Evolutionary conservation across 2,329 filamentous ascomycete genomes (phyloP), one percentile per base, ranked within the genome.

Genomic region (Aspergillus clavatus): DNA sequence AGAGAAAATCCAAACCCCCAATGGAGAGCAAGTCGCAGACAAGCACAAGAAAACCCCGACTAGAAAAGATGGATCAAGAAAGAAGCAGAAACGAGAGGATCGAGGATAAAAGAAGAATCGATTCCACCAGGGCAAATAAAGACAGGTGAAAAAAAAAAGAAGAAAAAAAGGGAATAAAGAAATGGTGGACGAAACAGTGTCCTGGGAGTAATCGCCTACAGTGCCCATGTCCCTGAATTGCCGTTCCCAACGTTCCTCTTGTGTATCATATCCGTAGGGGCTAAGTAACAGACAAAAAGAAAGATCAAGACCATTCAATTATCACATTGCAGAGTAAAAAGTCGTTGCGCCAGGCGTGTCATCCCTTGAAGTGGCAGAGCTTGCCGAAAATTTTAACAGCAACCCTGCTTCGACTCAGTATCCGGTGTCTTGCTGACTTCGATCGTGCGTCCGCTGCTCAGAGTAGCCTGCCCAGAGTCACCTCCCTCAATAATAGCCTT

Each of bases 401-500:
- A 71, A 56, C 68, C 68, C 53, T 61, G 58, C 79, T 94, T 91
- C 62, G 81, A 78, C 59, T 87, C 80, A 62, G 88, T 80, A 59
- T 93, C 87, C 57, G 86, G 82, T 41, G 88, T 82, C 73, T 91
- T 89, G 79, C 82, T 91, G 62, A 95, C 85, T 55, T 89, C 85
- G 63, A 97, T 87, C 40, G 78, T 74, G 68, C 87, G 89, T 60
- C 82, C 84, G 62, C 88, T 86, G 57, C 83, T 83, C 62, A 93
- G 86, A 56, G 86, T 85, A 64, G 86, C 85, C 68, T 88, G 86
- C 54, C 84, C 79, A 51, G 82, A 81, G 60, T 95, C 90, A 65
- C 87, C 89, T 65, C 86, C 87, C 68, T 96, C 91, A 62, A 97
- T n/a, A n/a, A n/a, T 83, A 33, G 89, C 89, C 80, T 97, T 97